Base-by-base conservation (phyloP, 352 stramenopile genomes). In the Phytopythium aichiense region DNA sequence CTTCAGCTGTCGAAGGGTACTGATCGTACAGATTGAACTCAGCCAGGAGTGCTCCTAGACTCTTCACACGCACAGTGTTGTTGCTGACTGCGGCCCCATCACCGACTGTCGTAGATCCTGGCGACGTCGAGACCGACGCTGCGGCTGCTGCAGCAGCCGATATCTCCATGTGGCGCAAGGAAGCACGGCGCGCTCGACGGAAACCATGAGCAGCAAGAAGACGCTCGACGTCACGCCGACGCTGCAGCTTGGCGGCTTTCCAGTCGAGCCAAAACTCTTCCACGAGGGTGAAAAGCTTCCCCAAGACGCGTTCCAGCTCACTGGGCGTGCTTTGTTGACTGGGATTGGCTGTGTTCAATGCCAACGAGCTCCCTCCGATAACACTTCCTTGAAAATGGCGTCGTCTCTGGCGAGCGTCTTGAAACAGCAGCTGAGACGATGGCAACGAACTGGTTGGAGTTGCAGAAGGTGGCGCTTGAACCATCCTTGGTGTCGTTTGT, bases 231-330 rank as follows among this genome's bases (percentile, higher is more conserved):
- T 81, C 67, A 6, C 38, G 28, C 18, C 68, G 62, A 4, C 68
- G 42, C 5, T 68, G 60, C 18, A 68, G 37, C 56, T 71, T 72
- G 1, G 54, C 63, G 3, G 71, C 66, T n/a, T 72, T 81, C 75
- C 75, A 86, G 35, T 83, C 65, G 28, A 68, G 66, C 79, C 79
- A 89, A 2, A 79, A n/a, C 23, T 59, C 67, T 22, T 86, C 76
- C 0, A 67, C 65, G 0, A 60, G 28, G 4, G 23, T 59, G 35
- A 66, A 56, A 25, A 72, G 62, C 4, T 13, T 52, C 7, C 16
- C 28, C 35, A 68, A 37, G 15, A 35, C n/a, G 16, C 42, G n/a
- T 18, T 55, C 33, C 9, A 59, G 43, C 7, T 46, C 33, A 4
- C 50, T n/a, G 38, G 55, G 30, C 3, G 20, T 12, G 9, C n/a